Evolutionary conservation across 2,329 filamentous ascomycete species (phyloP).

Genomic region (Tolypocladium guangdongense): DNA sequence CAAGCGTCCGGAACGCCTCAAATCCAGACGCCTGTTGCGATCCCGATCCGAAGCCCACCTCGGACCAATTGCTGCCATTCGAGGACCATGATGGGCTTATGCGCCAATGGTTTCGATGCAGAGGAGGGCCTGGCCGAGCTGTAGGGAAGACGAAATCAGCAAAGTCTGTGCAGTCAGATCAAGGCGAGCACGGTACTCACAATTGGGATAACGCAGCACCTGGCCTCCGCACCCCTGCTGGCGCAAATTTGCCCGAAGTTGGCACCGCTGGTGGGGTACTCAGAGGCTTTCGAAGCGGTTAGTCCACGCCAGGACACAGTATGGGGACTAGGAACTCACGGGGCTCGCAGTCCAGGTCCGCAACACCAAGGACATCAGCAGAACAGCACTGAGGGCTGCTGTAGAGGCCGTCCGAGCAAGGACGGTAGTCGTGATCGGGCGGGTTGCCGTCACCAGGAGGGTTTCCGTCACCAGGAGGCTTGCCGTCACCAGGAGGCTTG

Average conservation of each 20-base stretch:
- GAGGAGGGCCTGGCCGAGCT: background rate
- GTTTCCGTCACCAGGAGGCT: background rate
- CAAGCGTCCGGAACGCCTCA: background rate
- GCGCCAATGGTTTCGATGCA: background rate
- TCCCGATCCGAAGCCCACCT: background rate
- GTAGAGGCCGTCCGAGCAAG: slow-evolving; percentile 5
- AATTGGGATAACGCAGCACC: slow-evolving; percentile 6
- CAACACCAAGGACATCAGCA: slow-evolving; percentile 4
- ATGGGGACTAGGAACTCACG: background rate
- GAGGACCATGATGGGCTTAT: background rate
- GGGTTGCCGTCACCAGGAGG: background rate
- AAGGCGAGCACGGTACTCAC: slow-evolving; percentile 1
- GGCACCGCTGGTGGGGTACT: background rate
- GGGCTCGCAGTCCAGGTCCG: slow-evolving; percentile 6
- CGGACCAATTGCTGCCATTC: background rate
- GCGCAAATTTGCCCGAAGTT: slow-evolving; percentile 1
- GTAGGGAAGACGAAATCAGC: background rate
- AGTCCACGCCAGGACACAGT: background rate
- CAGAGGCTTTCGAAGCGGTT: background rate
- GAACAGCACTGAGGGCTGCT: slow-evolving; percentile 7
- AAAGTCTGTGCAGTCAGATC: too few species aligned
- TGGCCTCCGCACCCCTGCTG: background rate
- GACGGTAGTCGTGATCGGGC: background rate
- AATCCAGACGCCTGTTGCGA: background rate
- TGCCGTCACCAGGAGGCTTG: background rate